These are phyloP conservation scores for Dioszegia crocea DNA, from an alignment of 768 basidiomycete genomes.

Conservation along the genomic window DNA sequence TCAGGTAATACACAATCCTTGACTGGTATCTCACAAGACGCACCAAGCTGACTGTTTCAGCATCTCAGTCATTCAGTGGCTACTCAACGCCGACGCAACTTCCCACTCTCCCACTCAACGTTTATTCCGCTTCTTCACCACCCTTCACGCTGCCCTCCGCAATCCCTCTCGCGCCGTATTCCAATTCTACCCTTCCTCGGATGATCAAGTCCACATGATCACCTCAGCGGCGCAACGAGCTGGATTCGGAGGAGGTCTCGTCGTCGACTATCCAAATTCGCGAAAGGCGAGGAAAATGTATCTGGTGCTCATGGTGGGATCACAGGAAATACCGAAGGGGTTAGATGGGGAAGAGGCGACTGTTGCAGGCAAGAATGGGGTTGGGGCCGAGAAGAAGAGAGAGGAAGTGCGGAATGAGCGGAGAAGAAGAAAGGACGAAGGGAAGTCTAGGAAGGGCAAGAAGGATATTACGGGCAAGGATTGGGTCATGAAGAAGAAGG, in stretches of 20 bases:
- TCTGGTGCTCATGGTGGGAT: constrained; percentile 84
- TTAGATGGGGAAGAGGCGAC: constrained; percentile 57
- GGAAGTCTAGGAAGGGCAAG: constrained; percentile 66
- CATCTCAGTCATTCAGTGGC: constrained; percentile 98
- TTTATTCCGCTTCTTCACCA: constrained; percentile 77
- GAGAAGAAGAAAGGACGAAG: constrained; percentile 68
- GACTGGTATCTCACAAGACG: background rate
- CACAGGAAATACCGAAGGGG: constrained; percentile 72
- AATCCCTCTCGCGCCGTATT: constrained; percentile 79
- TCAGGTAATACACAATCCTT: constrained; percentile 60
- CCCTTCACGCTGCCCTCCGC: constrained; percentile 54
- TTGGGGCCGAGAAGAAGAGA: constrained; percentile 19
- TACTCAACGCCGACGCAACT: constrained; percentile 91
- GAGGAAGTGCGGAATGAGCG: constrained; percentile 60
- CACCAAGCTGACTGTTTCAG: constrained; percentile 52
- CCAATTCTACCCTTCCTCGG: constrained; percentile 97
- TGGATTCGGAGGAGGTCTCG: constrained; percentile 92
- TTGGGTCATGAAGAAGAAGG: constrained; percentile 97
- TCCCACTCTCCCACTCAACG: constrained; percentile 54
- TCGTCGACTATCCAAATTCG: constrained; percentile 96
- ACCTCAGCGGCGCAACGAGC: constrained; percentile 87
- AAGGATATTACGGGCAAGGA: constrained; percentile 59
- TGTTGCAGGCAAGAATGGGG: constrained; percentile 42
- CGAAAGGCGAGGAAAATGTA: constrained; percentile 94
- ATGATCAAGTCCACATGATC: constrained; percentile 94